Evolutionary conservation across 2,329 filamentous ascomycete genomes (phyloP).

Genomic region (Rachicladosporium sp.): DNA sequence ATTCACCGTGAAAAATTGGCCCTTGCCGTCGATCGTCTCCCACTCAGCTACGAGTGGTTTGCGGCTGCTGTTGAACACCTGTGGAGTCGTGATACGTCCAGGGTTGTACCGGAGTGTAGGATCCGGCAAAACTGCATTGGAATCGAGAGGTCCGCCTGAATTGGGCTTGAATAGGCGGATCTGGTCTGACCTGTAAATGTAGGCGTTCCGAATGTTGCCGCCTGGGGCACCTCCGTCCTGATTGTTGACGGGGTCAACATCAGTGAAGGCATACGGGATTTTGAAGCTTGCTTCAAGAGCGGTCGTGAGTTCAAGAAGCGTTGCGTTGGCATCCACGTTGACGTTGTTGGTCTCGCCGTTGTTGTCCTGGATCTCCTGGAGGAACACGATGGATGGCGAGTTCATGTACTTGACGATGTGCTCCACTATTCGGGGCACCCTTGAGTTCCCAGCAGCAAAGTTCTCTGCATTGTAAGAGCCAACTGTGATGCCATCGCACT

Average conservation of each 20-base stretch:
- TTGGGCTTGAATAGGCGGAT: conserved; percentile 49
- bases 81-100: conserved; percentile 50
- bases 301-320: conserved; percentile 43
- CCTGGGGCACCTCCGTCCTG: conserved; percentile 55
- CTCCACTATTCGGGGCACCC: conserved; percentile 45
- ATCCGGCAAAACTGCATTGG: conserved; percentile 45
- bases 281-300: conserved; percentile 41
- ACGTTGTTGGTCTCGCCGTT: conserved; percentile 50
- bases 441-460: conserved; percentile 44
- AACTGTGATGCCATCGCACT: conserved; percentile 47
- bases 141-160: conserved; percentile 42
- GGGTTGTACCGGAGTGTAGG: conserved; percentile 56
- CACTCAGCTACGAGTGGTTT: conserved; percentile 58
- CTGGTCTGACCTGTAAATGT: conserved; percentile 52
- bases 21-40: conserved; percentile 43
- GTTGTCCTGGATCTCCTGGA: conserved; percentile 62
- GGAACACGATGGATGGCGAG: conserved; percentile 52
- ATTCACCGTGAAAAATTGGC: conserved; percentile 58
- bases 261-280: conserved; percentile 45
- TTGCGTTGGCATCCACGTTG: conserved; percentile 44
- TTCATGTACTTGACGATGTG: conserved; percentile 54
- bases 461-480: conserved; percentile 56
- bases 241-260: conserved; percentile 48
- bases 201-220: conserved; percentile 60
- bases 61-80: conserved; percentile 48